Conservation (phyloP, 2,329 filamentous ascomycete genomes). For the Incumbomyces lentus region DNA sequence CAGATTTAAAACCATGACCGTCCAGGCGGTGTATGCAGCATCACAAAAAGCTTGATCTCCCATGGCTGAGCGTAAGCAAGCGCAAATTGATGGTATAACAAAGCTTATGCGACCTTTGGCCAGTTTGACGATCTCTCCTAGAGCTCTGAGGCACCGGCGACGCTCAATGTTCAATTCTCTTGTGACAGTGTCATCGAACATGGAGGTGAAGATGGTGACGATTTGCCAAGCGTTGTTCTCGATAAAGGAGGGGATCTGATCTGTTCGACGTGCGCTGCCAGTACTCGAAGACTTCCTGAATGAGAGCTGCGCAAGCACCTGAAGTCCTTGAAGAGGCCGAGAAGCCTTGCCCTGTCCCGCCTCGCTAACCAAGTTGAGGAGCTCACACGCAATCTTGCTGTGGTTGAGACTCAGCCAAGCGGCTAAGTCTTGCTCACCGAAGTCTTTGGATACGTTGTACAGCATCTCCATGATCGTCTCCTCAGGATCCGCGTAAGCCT, state of each 20-base stretch:
- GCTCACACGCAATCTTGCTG: slow-evolving; percentile 64
- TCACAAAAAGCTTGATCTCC: slow-evolving; percentile 64
- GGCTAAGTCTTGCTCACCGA: slow-evolving; percentile 55
- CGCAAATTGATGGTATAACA: slow-evolving; percentile 79
- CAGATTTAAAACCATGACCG: slow-evolving; percentile 62
- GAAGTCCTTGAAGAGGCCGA: slow-evolving; percentile 49
- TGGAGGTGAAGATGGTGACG: slow-evolving; percentile 69
- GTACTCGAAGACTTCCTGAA: slow-evolving; percentile 33
- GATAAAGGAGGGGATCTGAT: slow-evolving; percentile 63
- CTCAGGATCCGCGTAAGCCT: slow-evolving; percentile 55
- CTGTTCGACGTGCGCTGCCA: slow-evolving; percentile 38
- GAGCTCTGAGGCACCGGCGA: slow-evolving; percentile 1
- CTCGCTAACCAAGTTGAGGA: slow-evolving; percentile 70
- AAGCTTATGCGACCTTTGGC: slow-evolving; percentile 63
- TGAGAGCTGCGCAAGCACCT: slow-evolving; percentile 40
- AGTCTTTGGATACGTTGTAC: slow-evolving; percentile 57
- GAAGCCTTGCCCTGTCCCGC: slow-evolving; percentile 43
- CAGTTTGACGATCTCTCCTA: slow-evolving; percentile 63
- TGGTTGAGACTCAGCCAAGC: slow-evolving; percentile 66
- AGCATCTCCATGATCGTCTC: slow-evolving; percentile 59
- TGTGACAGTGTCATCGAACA: slow-evolving; percentile 58
- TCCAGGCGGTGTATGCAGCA: slow-evolving; percentile 75
- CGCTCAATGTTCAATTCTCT: slow-evolving; percentile 40
- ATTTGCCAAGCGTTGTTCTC: slow-evolving; percentile 77
- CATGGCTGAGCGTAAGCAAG: slow-evolving; percentile 80